Base-by-base conservation (phyloP, 768 basidiomycete species). In the Roridomyces roridus region DNA sequence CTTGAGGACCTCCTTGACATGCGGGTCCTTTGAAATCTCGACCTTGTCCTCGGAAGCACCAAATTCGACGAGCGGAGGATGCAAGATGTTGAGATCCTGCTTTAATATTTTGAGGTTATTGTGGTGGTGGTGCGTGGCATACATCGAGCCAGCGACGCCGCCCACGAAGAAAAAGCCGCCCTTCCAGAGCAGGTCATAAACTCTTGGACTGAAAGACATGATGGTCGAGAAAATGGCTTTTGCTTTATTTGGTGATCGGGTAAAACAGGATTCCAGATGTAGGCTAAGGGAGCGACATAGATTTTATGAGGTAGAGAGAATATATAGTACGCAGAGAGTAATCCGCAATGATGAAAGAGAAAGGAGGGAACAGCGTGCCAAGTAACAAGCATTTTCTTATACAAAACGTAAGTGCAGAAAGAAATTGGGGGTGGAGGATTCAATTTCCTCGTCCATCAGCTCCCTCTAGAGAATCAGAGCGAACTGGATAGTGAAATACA, bases 1-100 rank as follows among this genome's bases (percentile, higher is more conserved):
- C 68, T 87, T 94, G 56, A 94, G 72, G 3, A 87, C 80, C 31
- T 63, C 57, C 46, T 37, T 55, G 9, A 63, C 61, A 9, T 21
- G 11, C 7, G 57, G 57, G 39, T 53, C 47, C 18, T 46, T 62
- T 34, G 62, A 61, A 20, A 58, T 42, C 35, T 64, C 48, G 6
- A 54, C 44, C 41, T 57, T 59, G 20, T 49, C 51, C 31, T 60
- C 58, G 17, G 23, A 15, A 11, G 26, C 39, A 25, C 59, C 59
- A 25, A 63, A 63, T 50, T 60, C 55, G 2, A 57, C 39, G 10
- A 34, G 9, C 23, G 62, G 62, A 18, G 57, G 62, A 46, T 59
- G 62, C 11, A 60, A 26, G 46, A 60, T 54, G 57, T 63, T 59
- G 15, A 63, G 45, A 51, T 63, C 61, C 44, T 57, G 51, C 40